These are phyloP conservation scores for Aspergillus kassunensis DNA, from an alignment of 495 filamentous ascomycete species.

Conservation along the genomic window DNA sequence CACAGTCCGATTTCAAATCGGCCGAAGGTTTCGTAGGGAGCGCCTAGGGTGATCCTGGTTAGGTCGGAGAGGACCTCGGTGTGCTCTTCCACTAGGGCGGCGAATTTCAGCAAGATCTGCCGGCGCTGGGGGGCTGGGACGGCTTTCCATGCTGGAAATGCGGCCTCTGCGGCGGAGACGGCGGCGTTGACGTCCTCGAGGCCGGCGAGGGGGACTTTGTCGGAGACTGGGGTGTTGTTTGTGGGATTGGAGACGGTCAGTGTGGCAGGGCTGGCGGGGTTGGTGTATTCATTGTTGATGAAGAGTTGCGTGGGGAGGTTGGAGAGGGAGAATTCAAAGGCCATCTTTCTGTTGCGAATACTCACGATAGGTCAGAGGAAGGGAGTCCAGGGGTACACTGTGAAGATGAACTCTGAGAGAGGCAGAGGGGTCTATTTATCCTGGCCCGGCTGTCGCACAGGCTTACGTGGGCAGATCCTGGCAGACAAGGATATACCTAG, in stretches of 20 bases:
- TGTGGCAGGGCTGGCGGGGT: not conserved
- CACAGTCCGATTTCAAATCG: slow-evolving; percentile 59
- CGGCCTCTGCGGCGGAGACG: slow-evolving; percentile 40
- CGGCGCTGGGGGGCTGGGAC: not conserved
- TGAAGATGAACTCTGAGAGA: too few species aligned
- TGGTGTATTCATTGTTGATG: not conserved
- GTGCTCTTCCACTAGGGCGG: slow-evolving; percentile 8
- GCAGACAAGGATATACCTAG: too few species aligned
- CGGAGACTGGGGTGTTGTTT: not conserved
- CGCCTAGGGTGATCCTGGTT: not conserved
- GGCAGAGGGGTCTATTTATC: too few species aligned
- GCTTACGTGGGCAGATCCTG: too few species aligned
- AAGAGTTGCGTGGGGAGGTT: not conserved
- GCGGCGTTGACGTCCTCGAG: slow-evolving; percentile 10
- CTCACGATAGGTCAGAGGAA: too few species aligned
- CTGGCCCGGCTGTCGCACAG: too few species aligned
- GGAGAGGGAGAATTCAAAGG: not conserved
- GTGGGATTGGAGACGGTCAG: not conserved
- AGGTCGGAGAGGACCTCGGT: not conserved
- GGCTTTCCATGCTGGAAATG: slow-evolving; percentile 3
- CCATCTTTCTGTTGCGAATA: too few species aligned
- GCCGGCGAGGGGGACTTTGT: not conserved
- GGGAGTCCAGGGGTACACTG: too few species aligned
- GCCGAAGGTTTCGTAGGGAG: slow-evolving; percentile 5
- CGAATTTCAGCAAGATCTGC: slow-evolving; percentile 30